Evolutionary conservation across 2,329 filamentous ascomycete species (phyloP).

Genomic region (Penicillium psychrosexuale): DNA sequence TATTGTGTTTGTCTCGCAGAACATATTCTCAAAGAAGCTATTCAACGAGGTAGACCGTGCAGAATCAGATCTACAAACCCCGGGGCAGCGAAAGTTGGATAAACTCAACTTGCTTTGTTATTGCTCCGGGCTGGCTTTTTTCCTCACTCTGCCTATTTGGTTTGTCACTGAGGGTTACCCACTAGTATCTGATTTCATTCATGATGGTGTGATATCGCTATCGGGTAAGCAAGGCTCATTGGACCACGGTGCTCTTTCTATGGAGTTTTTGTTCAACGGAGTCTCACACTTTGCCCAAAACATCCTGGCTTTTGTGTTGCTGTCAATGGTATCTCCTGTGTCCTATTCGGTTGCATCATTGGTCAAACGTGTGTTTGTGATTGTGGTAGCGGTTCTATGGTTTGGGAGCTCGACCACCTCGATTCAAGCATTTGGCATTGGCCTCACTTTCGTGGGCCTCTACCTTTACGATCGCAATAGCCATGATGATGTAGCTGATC

Average conservation of each 20-base stretch:
- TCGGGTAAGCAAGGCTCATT: slow-evolving; percentile 72
- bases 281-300: slow-evolving; percentile 96
- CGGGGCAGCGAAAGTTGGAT: slow-evolving; percentile 73
- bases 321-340: slow-evolving; percentile 92
- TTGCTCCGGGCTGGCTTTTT: slow-evolving; percentile 87
- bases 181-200: slow-evolving; percentile 72
- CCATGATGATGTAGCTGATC: slow-evolving; percentile 82
- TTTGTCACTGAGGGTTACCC: slow-evolving; percentile 82
- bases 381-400: slow-evolving; percentile 92
- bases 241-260: slow-evolving; percentile 57
- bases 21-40: slow-evolving; percentile 96
- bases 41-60: slow-evolving; percentile 91
- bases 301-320: slow-evolving; percentile 85
- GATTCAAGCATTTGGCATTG: slow-evolving; percentile 80
- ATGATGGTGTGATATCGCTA: slow-evolving; percentile 74
- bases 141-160: slow-evolving; percentile 88
- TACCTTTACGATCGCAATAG: slow-evolving; percentile 95
- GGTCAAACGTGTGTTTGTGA: slow-evolving; percentile 97
- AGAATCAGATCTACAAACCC: slow-evolving; percentile 66
- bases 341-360: slow-evolving; percentile 95
- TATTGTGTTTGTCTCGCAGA: slow-evolving; percentile 93
- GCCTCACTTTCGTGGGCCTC: slow-evolving; percentile 82
- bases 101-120: slow-evolving; percentile 97
- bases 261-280: slow-evolving; percentile 97
- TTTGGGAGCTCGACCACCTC: slow-evolving; percentile 85